Conservation (phyloP, 2,329 filamentous ascomycete genomes). For the Mariannaea sp. region DNA sequence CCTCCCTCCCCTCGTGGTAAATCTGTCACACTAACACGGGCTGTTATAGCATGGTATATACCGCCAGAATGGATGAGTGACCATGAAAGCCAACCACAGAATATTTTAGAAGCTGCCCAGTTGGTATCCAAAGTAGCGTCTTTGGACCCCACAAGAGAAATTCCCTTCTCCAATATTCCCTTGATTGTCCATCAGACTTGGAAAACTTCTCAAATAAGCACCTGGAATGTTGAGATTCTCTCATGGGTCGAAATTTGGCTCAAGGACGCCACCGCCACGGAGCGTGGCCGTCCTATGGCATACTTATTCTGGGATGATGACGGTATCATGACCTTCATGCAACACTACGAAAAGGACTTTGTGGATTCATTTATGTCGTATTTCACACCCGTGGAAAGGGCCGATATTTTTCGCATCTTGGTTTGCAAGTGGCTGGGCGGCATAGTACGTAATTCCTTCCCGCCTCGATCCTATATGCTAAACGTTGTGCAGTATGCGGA, state of each 20-base stretch:
- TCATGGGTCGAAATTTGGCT: slow-evolving; percentile 34
- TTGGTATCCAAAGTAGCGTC: slow-evolving; percentile 27
- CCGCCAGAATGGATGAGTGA: slow-evolving; percentile 27
- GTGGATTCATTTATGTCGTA: slow-evolving; percentile 19
- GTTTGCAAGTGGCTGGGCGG: slow-evolving; percentile 33
- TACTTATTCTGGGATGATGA: slow-evolving; percentile 35
- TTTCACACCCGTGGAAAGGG: slow-evolving; percentile 30
- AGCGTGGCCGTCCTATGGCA: slow-evolving; percentile 25
- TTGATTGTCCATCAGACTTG: slow-evolving; percentile 34
- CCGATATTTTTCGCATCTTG: slow-evolving; percentile 33
- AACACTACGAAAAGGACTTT: slow-evolving; percentile 25
- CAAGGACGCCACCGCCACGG: slow-evolving; percentile 12
- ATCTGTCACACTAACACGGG: not conserved
- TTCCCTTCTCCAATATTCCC: slow-evolving; percentile 34
- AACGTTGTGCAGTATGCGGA: slow-evolving; percentile 30
- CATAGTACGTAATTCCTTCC: slow-evolving; percentile 25
- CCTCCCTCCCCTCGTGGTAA: not conserved
- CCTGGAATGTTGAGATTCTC: slow-evolving; percentile 26
- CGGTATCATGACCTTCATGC: slow-evolving; percentile 27
- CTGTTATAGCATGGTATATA: slow-evolving; percentile 32
- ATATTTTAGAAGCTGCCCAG: slow-evolving; percentile 30
- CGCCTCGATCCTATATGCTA: not conserved
- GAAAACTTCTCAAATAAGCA: slow-evolving; percentile 20
- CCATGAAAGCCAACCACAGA: slow-evolving; percentile 16
- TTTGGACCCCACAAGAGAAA: slow-evolving; percentile 15